phyloP scores from a whole-genome alignment of 352 stramenopile species.

The Nothophytophthora sp. region DNA sequence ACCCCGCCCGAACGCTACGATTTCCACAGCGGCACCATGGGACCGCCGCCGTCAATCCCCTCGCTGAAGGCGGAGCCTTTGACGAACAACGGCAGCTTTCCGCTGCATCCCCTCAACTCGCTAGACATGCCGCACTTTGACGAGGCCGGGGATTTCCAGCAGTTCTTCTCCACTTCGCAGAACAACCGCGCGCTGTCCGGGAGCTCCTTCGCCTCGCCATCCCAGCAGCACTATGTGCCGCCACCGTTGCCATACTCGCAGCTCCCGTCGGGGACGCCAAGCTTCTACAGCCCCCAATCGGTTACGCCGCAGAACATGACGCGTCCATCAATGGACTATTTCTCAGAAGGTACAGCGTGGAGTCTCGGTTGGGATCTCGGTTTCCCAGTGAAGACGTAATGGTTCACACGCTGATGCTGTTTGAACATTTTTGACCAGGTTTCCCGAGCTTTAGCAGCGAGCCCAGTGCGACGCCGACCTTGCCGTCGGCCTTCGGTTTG shows the following conservation, averaged over 20 bases:
- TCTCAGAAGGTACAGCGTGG: conserved; percentile 20
- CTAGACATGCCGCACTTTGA: conserved; percentile 27
- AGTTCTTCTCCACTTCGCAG: conserved; percentile 18
- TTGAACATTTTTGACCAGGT: conserved; percentile 6
- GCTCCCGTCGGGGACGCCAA: conserved; percentile 6
- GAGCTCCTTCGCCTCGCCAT: conserved; percentile 1
- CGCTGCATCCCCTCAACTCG: conserved; percentile 8
- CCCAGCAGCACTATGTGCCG: conserved; percentile 6
- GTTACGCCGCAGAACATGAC: background rate
- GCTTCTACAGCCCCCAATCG: conserved; percentile 13
- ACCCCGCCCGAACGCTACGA: conserved; percentile 2
- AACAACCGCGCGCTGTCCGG: conserved; percentile 6
- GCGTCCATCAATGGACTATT: conserved; percentile 17
- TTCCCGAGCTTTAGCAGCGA: conserved; percentile 17
- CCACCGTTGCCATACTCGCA: conserved; percentile 14
- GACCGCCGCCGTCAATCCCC: background rate
- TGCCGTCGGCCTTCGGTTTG: conserved; percentile 18
- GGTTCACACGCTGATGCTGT: no score
- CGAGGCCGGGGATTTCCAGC: conserved; percentile 26
- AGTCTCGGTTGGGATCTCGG: background rate
- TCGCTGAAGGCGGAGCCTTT: conserved; percentile 15
- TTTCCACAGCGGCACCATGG: no score
- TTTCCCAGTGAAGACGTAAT: no score
- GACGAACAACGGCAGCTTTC: background rate
- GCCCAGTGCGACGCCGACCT: conserved; percentile 11